Percentiles rank a stretch among this genome's conserved stretches.
Evolutionary conservation across 768 basidiomycete species (phyloP).

Genomic region (Termitomyces sp.): DNA sequence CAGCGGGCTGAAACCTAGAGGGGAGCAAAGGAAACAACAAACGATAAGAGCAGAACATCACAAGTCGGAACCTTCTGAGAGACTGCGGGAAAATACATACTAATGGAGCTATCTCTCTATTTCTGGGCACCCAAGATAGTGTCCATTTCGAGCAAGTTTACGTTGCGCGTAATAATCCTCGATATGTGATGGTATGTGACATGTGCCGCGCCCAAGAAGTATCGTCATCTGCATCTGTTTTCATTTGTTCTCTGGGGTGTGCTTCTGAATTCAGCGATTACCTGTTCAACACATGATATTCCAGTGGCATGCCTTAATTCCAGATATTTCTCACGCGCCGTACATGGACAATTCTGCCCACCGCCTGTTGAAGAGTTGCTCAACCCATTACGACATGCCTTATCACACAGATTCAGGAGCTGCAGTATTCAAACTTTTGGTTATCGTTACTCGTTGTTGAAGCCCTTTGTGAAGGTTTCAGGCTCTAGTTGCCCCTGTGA

Average conservation of each 20-base stretch:
- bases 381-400: constrained; percentile 24
- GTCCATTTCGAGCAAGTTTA: too few species aligned
- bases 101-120: too few species aligned
- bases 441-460: constrained; percentile 8
- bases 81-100: too few species aligned
- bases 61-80: too few species aligned
- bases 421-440: constrained; percentile 4
- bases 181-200: neutral
- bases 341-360: constrained; percentile 21
- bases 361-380: constrained; percentile 22
- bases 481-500: neutral
- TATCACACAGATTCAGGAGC: constrained; percentile 16
- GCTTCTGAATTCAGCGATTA: neutral
- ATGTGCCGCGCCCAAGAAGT: neutral
- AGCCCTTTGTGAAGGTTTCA: constrained; percentile 7
- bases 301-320: neutral
- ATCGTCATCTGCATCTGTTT: neutral
- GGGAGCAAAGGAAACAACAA: too few species aligned
- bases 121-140: too few species aligned
- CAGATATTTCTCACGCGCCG: constrained; percentile 9
- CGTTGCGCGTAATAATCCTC: neutral
- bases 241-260: neutral
- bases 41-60: too few species aligned
- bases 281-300: neutral
- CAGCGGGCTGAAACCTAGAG: too few species aligned